phyloP scores from a whole-genome alignment of 2,329 filamentous ascomycete species.

The Aspergillus intermedius region DNA sequence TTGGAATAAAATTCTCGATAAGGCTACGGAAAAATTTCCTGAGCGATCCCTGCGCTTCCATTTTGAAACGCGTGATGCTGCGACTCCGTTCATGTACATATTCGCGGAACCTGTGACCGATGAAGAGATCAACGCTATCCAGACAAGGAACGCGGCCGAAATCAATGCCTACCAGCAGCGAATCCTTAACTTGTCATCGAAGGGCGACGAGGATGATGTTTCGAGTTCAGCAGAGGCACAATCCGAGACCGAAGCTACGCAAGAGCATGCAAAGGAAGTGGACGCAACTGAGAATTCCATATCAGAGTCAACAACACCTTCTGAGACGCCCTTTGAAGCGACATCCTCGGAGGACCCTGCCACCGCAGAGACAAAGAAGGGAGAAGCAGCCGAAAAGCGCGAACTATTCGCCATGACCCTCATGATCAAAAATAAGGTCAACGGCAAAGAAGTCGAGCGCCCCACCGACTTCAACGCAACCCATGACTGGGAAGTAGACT shows the following conservation, averaged over 20 bases:
- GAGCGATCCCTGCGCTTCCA: slow-evolving; percentile 68
- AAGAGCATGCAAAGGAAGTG: not conserved
- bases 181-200: slow-evolving; percentile 30
- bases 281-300: not conserved
- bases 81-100: slow-evolving; percentile 70
- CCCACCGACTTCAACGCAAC: slow-evolving; percentile 44
- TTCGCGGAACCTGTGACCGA: slow-evolving; percentile 79
- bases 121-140: slow-evolving; percentile 65
- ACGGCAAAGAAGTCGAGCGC: slow-evolving; percentile 57
- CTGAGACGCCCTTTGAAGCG: not conserved
- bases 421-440: slow-evolving; percentile 65
- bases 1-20: slow-evolving; percentile 71
- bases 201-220: slow-evolving; percentile 8
- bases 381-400: slow-evolving; percentile 4
- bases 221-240: not conserved
- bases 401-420: slow-evolving; percentile 63
- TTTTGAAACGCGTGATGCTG: slow-evolving; percentile 64
- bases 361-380: slow-evolving; percentile 2
- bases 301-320: not conserved
- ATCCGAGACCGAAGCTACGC: not conserved
- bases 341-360: slow-evolving; percentile 2
- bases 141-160: slow-evolving; percentile 57
- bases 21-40: slow-evolving; percentile 68
- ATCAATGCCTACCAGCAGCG: slow-evolving; percentile 62
- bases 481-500: slow-evolving; percentile 69